Evolutionary conservation across 176 grass and related monocot genomes (phyloP).

Genomic region (Pharus latifolius): DNA sequence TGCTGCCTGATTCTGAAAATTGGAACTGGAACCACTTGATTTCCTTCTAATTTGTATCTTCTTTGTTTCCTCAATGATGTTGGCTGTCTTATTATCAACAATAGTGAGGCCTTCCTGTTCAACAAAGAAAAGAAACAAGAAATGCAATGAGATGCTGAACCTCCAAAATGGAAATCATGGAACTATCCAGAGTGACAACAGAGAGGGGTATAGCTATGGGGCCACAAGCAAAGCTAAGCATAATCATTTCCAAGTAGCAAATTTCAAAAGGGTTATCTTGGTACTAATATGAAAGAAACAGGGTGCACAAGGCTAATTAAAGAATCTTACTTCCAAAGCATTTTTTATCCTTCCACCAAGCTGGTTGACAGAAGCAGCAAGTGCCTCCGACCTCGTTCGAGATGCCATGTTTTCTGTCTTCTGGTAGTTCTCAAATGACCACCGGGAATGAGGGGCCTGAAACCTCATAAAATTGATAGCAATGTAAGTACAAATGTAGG

Average conservation of each 20-base stretch:
- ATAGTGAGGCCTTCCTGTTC: slow-evolving; percentile 43
- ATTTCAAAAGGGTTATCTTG: too few relatives aligned
- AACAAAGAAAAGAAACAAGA: not conserved
- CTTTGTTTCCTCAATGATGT: slow-evolving; percentile 56
- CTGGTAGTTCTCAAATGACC: slow-evolving; percentile 27
- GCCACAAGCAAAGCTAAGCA: too few relatives aligned
- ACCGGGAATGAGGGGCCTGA: slow-evolving; percentile 13
- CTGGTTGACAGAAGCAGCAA: slow-evolving; percentile 84
- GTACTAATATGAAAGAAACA: not conserved
- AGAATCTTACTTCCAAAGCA: slow-evolving; percentile 59
- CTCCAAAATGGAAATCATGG: not conserved
- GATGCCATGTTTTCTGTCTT: slow-evolving; percentile 40
- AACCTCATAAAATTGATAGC: not conserved
- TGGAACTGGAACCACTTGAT: slow-evolving; percentile 1
- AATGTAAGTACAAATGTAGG: not conserved
- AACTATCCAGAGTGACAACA: not conserved
- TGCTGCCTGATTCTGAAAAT: not conserved
- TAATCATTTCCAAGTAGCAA: too few relatives aligned
- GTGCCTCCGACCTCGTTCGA: slow-evolving; percentile 50
- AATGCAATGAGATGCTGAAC: not conserved
- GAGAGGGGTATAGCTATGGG: too few relatives aligned
- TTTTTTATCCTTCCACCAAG: slow-evolving; percentile 86
- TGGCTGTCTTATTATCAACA: slow-evolving; percentile 44
- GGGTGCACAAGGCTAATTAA: not conserved
- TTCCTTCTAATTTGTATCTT: slow-evolving; percentile 62